A percentile compares a stretch with the other conserved stretches of the same genome.
These are phyloP conservation scores for Termitomyces sp. DNA, from an alignment of 768 basidiomycete species.

Conservation along the genomic window DNA sequence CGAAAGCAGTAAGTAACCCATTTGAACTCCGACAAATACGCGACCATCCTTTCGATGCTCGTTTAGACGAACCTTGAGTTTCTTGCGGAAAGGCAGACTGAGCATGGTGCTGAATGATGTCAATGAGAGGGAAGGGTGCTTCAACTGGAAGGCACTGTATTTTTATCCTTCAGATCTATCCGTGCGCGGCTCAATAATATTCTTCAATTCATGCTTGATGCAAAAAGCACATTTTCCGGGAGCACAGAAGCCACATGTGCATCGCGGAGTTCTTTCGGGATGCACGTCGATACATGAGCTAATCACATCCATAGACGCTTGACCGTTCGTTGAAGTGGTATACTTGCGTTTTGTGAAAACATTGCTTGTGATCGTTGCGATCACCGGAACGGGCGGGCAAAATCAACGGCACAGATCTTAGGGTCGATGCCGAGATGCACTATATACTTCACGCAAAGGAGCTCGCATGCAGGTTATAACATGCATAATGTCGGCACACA, in stretches of 20 bases:
- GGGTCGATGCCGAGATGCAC: background rate
- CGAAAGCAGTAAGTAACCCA: conserved; percentile 11
- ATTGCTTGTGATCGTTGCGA: background rate
- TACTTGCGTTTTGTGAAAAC: background rate
- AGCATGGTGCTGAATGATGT: background rate
- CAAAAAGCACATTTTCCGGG: background rate
- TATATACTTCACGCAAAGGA: background rate
- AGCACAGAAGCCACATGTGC: background rate
- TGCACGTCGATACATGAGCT: background rate
- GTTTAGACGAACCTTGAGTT: conserved; percentile 6
- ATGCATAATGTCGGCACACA: background rate
- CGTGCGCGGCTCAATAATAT: conserved; percentile 6
- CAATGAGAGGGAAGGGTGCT: background rate
- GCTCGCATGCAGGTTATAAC: background rate
- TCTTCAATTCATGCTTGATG: conserved; percentile 1
- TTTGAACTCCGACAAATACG: conserved; percentile 15
- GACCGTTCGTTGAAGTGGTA: background rate
- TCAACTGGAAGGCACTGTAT: background rate
- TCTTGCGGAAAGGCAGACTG: background rate
- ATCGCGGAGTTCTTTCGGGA: background rate
- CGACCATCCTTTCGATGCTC: background rate
- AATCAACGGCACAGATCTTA: background rate
- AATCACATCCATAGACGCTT: background rate
- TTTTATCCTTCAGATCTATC: background rate
- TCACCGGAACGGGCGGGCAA: background rate